phyloP scores from a whole-genome alignment of 164 flowering plant species.

The Aristolochia fimbriata region DNA sequence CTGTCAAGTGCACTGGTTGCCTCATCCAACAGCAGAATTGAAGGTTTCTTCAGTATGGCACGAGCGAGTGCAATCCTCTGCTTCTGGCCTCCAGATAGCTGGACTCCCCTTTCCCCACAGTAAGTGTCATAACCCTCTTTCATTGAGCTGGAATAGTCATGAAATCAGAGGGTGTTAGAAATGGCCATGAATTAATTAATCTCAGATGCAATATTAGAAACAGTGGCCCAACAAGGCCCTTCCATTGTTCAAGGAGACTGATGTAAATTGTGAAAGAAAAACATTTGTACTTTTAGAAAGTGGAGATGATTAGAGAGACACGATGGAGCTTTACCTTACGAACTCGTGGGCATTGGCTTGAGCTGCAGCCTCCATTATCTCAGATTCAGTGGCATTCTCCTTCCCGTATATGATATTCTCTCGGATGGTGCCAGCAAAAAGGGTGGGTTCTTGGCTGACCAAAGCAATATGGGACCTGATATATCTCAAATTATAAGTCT shows the following conservation, averaged over 20 bases:
- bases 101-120: conserved; percentile 53
- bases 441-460: conserved; percentile 32
- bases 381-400: conserved; percentile 17
- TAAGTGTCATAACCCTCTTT: conserved; percentile 36
- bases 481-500: conserved; percentile 16
- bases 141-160: conserved; percentile 8
- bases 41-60: conserved; percentile 43
- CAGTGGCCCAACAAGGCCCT: no score
- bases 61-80: conserved; percentile 51
- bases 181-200: not conserved
- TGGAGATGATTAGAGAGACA: not conserved
- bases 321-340: conserved; percentile 18
- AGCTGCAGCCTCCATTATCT: conserved; percentile 21
- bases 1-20: conserved; percentile 54
- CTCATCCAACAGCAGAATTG: conserved; percentile 38
- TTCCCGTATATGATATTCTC: conserved; percentile 23
- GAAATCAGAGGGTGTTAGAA: not conserved
- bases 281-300: not conserved
- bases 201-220: not conserved
- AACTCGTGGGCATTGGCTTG: conserved; percentile 29
- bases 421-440: conserved; percentile 19
- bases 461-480: conserved; percentile 20
- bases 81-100: conserved; percentile 53
- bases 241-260: not conserved
- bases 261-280: not conserved